A percentile compares a stretch with the other conserved stretches of the same genome.
These are phyloP conservation scores for Blastocystis sp. DNA, from an alignment of 352 stramenopile species.

Conservation along the genomic window DNA sequence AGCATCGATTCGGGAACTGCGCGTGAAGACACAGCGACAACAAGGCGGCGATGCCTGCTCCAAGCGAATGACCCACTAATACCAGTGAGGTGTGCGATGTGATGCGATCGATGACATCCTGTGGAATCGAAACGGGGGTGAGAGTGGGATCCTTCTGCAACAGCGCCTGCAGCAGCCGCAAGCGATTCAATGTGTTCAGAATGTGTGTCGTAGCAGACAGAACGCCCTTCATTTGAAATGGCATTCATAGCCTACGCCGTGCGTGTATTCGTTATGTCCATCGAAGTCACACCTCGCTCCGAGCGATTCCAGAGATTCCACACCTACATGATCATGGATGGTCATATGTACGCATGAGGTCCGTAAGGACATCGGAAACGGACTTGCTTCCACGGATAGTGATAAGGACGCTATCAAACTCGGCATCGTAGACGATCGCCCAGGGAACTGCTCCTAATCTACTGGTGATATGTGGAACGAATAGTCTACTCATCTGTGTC, in stretches of 20 bases:
- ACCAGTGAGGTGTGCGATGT: not conserved
- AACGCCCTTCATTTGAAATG: not conserved
- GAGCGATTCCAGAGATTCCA: not conserved
- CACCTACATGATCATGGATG: not conserved
- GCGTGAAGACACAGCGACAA: not conserved
- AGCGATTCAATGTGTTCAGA: not conserved
- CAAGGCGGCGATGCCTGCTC: not conserved
- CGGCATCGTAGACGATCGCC: not conserved
- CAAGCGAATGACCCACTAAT: not conserved
- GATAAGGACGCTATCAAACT: not conserved
- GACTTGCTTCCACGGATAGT: not conserved
- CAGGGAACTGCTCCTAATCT: not conserved
- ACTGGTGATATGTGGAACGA: not conserved
- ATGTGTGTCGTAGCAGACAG: not conserved
- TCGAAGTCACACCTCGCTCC: not conserved
- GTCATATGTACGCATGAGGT: not conserved
- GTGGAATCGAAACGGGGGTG: not conserved
- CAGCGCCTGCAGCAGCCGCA: not conserved
- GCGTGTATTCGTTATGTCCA: not conserved
- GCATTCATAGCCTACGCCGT: not conserved
- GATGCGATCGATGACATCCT: not conserved
- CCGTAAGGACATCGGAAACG: not conserved
- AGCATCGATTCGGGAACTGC: constrained; percentile 6
- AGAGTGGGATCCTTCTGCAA: not conserved
- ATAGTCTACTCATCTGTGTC: not conserved